Conservation (phyloP, 805 yeast species). For the Cyberlindnera galapagoensis region DNA sequence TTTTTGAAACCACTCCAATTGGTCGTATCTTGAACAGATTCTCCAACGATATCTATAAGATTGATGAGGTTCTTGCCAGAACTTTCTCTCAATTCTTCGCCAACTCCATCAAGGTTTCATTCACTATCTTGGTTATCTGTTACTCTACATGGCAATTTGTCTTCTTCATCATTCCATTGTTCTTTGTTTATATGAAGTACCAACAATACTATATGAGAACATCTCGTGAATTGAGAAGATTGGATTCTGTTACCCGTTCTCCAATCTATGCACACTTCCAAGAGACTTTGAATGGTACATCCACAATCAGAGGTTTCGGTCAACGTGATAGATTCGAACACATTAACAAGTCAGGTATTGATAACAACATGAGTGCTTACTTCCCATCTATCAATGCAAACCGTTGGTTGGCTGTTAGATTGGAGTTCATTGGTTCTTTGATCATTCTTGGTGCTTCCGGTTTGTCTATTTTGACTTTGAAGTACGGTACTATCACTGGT, state of each 20-base stretch:
- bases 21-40: constrained; percentile 90
- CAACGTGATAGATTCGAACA: constrained; percentile 58
- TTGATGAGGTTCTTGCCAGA: constrained; percentile 74
- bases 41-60: constrained; percentile 83
- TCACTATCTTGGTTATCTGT: constrained; percentile 76
- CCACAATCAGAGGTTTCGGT: constrained; percentile 68
- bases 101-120: constrained; percentile 55
- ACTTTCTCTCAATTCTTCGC: constrained; percentile 63
- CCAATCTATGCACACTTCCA: constrained; percentile 83
- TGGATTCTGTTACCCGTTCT: constrained; percentile 73
- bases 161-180: constrained; percentile 64
- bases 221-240: constrained; percentile 76
- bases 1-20: constrained; percentile 92
- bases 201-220: constrained; percentile 73
- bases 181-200: constrained; percentile 57
- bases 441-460: constrained; percentile 85
- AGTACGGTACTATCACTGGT: constrained; percentile 69
- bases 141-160: constrained; percentile 84
- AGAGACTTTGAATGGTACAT: constrained; percentile 70
- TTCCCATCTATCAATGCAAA: constrained; percentile 91
- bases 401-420: constrained; percentile 95
- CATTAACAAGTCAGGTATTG: constrained; percentile 66
- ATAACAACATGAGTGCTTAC: constrained; percentile 83
- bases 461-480: constrained; percentile 52
- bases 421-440: constrained; percentile 85